Evolutionary conservation across 495 filamentous ascomycete genomes (phyloP), one percentile per base, ranked within the genome.

Genomic region (Apodospora peruviana): DNA sequence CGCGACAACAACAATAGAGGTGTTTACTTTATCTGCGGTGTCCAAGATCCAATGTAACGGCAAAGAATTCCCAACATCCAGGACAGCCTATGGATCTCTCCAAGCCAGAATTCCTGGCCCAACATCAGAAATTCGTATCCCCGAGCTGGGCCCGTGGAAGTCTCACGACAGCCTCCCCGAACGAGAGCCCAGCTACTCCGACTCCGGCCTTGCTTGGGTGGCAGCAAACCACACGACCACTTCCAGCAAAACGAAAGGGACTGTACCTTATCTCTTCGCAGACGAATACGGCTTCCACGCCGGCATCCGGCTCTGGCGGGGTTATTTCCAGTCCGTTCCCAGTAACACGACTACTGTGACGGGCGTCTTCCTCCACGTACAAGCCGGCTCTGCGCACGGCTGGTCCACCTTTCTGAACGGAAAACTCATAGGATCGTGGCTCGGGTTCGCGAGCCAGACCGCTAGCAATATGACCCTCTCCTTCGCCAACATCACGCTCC

Each of bases 281-380:
- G 78, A 74, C 37, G 86, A 88, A 65, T 88, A 90, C 53, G 84
- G 83, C 29, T 88, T 75, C 69, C 72, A 86, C 62, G 74, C 79
- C 1, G 86, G 84, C 23, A 70, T 71, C 23, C 69, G 85, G 10
- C 53, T 88, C 27, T 89, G 79, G 66, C 78, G 86, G 18, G 86
- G 53, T 16, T 42, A 45, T 11, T 59, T 59, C 36, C n/a, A n/a
- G n/a, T n/a, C n/a, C n/a, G n/a, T n/a, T n/a, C 8, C 48, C 12
- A 37, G 32, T 0, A 23, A n/a, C 10, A n/a, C n/a, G n/a, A 41
- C 84, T 27, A 67, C 59, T 9, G 65, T 62, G 0, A 67, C 87
- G 41, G 74, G 62, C 38, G 57, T 87, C 16, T 68, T 65, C 18
- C 77, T 81, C 9, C 72, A 77, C 41, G 41, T 49, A 10, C 48